These are phyloP conservation scores for Zygoascus hellenicus DNA, from an alignment of 1,139 yeast species.

Conservation along the genomic window DNA sequence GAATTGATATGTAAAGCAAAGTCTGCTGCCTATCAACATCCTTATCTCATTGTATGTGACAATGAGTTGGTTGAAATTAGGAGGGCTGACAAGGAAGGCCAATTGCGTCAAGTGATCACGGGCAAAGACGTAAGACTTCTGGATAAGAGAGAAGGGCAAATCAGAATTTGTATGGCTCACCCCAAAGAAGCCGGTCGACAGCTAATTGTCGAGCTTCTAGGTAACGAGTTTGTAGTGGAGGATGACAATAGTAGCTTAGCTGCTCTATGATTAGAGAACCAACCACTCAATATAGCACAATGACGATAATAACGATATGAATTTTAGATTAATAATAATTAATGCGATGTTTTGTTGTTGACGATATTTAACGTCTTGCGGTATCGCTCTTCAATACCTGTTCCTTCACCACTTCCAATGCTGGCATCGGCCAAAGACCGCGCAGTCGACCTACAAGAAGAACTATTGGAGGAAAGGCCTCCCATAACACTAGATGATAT, in stretches of 20 bases:
- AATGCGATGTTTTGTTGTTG: not conserved
- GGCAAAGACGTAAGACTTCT: slow-evolving; percentile 57
- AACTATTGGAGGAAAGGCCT: slow-evolving; percentile 10
- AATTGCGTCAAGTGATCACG: slow-evolving; percentile 63
- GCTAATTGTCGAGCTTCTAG: slow-evolving; percentile 37
- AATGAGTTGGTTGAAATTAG: slow-evolving; percentile 69
- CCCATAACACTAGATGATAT: slow-evolving; percentile 12
- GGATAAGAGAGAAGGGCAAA: slow-evolving; percentile 40
- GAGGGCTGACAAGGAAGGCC: slow-evolving; percentile 41
- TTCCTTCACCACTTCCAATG: not conserved
- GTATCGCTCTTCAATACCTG: not conserved
- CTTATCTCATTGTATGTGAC: slow-evolving; percentile 56
- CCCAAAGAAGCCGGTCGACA: slow-evolving; percentile 65
- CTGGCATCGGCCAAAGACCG: not conserved
- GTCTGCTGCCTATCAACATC: slow-evolving; percentile 50
- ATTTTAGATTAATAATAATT: not conserved
- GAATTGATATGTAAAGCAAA: slow-evolving; percentile 60
- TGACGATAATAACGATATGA: not conserved
- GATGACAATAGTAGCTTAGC: slow-evolving; percentile 28
- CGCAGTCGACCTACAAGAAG: slow-evolving; percentile 4
- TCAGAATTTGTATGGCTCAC: slow-evolving; percentile 60
- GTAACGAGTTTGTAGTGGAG: slow-evolving; percentile 32
- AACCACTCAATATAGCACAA: not conserved
- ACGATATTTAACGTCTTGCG: not conserved
- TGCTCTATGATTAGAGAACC: slow-evolving; percentile 19